Conservation (phyloP, 306 rosid genomes). For the Datisca glomerata region DNA sequence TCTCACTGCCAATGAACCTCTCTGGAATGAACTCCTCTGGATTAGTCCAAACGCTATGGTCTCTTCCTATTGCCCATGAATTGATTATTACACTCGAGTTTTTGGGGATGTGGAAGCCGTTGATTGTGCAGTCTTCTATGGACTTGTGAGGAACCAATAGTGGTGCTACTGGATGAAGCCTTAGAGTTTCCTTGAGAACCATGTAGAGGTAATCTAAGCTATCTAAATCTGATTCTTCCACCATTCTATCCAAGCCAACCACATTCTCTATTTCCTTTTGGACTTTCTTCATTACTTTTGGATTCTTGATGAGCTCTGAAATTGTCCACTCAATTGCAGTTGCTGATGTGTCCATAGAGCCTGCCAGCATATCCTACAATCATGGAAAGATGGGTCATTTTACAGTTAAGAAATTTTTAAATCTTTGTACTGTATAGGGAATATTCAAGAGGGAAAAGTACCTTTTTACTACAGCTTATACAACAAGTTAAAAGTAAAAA, state of each 20-base stretch:
- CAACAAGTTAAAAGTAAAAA: too few relatives aligned
- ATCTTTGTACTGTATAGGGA: too few relatives aligned
- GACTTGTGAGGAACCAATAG: constrained; percentile 42
- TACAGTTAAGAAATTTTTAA: too few relatives aligned
- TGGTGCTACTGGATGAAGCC: constrained; percentile 58
- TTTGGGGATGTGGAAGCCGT: constrained; percentile 34
- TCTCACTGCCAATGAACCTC: constrained; percentile 14
- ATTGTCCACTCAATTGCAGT: constrained; percentile 43
- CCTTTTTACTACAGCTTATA: too few relatives aligned
- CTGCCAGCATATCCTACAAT: constrained; percentile 46
- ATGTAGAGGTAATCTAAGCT: constrained; percentile 24
- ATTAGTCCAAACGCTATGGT: constrained; percentile 20
- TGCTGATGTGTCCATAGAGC: constrained; percentile 40
- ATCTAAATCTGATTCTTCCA: constrained; percentile 49
- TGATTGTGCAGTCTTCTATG: constrained; percentile 32
- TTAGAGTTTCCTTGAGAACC: constrained; percentile 45
- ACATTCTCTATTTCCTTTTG: constrained; percentile 38
- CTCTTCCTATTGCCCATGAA: constrained; percentile 21
- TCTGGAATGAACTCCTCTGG: constrained; percentile 22
- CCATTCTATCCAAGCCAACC: constrained; percentile 44
- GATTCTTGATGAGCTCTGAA: constrained; percentile 39
- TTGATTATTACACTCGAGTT: constrained; percentile 20
- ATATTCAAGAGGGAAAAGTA: too few relatives aligned
- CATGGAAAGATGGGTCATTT: background rate
- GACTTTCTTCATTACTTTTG: constrained; percentile 40